Evolutionary conservation across 371 early-diverging fungal species (phyloP).

Genomic region (Syncephalis fuscata): DNA sequence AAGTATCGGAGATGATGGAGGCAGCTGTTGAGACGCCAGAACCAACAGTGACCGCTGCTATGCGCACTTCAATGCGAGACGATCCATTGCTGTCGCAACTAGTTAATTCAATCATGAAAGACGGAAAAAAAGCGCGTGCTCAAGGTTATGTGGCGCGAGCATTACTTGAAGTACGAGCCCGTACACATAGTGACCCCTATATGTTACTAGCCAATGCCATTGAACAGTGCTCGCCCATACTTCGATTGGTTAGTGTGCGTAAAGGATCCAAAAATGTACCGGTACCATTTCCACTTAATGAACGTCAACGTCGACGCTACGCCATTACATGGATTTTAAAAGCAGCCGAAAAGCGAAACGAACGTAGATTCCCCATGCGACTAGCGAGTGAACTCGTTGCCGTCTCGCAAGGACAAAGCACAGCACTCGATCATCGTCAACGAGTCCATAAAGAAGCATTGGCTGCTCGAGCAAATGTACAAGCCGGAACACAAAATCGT

Average conservation of each 20-base stretch:
- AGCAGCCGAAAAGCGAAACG: constrained; percentile 44
- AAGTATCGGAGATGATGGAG: no score
- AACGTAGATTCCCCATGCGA: constrained; percentile 45
- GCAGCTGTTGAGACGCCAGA: no score
- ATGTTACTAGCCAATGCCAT: constrained; percentile 49
- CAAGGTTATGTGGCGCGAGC: constrained; percentile 51
- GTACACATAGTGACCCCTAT: constrained; percentile 47
- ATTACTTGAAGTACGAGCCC: constrained; percentile 41
- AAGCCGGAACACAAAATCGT: no score
- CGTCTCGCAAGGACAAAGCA: constrained; percentile 53
- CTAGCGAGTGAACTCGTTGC: constrained; percentile 69
- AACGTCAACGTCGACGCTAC: constrained; percentile 60
- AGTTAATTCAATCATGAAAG: constrained; percentile 74
- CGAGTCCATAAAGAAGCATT: constrained; percentile 44
- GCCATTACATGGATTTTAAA: constrained; percentile 84
- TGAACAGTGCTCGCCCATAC: constrained; percentile 55
- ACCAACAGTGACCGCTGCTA: not conserved
- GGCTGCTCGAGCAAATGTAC: constrained; percentile 64
- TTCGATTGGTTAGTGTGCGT: constrained; percentile 47
- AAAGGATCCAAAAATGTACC: constrained; percentile 68
- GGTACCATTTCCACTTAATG: constrained; percentile 62
- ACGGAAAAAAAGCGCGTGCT: constrained; percentile 67
- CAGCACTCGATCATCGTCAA: constrained; percentile 38
- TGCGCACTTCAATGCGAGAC: constrained; percentile 14
- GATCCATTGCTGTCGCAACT: constrained; percentile 57